A percentile compares a stretch with the other conserved stretches of the same genome.
phyloP scores from a whole-genome alignment of 352 stramenopile species.

The Thalassiosira ordinaria region DNA sequence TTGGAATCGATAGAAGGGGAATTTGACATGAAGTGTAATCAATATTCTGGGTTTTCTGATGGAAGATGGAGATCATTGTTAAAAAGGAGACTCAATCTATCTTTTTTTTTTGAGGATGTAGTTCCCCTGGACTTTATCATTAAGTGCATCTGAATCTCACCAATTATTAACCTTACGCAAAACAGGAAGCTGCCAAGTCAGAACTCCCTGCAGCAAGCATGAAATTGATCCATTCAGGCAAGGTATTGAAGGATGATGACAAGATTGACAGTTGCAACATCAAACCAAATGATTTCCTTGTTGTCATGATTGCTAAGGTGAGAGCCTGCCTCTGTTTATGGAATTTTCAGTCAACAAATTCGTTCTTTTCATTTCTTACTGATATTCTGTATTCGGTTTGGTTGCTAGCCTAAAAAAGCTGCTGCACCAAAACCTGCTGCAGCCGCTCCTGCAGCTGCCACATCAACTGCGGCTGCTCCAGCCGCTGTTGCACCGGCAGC shows the following conservation, averaged over 20 bases:
- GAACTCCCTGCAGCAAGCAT: conserved; percentile 82
- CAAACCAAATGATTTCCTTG: conserved; percentile 88
- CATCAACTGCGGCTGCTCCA: conserved; percentile 33
- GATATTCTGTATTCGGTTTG: too few relatives aligned
- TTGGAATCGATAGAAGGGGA: too few relatives aligned
- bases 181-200: conserved; percentile 76
- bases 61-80: too few relatives aligned
- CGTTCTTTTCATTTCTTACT: conserved; percentile 10
- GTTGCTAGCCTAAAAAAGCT: conserved; percentile 63
- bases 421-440: conserved; percentile 54
- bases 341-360: too few relatives aligned
- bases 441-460: conserved; percentile 44
- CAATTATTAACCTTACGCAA: too few relatives aligned
- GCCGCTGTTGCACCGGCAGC: conserved; percentile 34
- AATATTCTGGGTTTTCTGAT: too few relatives aligned
- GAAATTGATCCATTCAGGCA: conserved; percentile 90
- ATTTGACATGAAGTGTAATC: too few relatives aligned
- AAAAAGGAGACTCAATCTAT: too few relatives aligned
- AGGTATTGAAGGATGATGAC: conserved; percentile 88
- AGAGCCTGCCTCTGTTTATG: too few relatives aligned
- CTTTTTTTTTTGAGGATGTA: too few relatives aligned
- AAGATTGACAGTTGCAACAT: conserved; percentile 85
- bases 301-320: conserved; percentile 88
- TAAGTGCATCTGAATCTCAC: too few relatives aligned
- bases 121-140: too few relatives aligned